Conservation (phyloP, 352 stramenopile species). For the Pythium biforme region DNA sequence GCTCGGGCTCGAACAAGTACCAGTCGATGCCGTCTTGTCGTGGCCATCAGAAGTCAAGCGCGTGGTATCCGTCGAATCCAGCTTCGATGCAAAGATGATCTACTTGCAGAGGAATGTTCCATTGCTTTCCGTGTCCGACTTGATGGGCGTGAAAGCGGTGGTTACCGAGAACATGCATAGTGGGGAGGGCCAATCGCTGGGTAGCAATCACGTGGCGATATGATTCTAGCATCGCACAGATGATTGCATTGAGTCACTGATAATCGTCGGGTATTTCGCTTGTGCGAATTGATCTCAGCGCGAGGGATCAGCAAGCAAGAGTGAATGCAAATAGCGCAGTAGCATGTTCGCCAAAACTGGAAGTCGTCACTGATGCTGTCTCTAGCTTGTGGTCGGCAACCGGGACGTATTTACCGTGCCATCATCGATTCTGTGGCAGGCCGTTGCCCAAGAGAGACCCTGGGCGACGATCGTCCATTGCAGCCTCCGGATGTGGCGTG, state of each 20-base stretch:
- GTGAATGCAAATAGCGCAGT: too few species aligned
- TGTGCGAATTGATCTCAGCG: too few species aligned
- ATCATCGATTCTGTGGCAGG: too few species aligned
- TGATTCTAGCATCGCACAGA: background rate
- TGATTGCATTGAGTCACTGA: too few species aligned
- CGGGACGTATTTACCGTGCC: too few species aligned
- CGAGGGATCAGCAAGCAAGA: too few species aligned
- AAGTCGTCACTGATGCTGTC: too few species aligned
- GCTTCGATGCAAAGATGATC: background rate
- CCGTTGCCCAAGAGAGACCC: too few species aligned
- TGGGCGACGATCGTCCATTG: too few species aligned
- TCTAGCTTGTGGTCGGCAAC: too few species aligned
- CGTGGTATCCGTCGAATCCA: background rate
- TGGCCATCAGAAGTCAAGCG: background rate
- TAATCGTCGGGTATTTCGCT: too few species aligned
- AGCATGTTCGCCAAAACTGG: too few species aligned
- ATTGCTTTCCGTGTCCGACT: background rate
- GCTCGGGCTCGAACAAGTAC: slow-evolving; percentile 5
- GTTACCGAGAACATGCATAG: background rate
- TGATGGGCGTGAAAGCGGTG: background rate
- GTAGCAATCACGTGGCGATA: background rate
- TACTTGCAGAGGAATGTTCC: background rate
- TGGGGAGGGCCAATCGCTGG: background rate
- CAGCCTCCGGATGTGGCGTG: background rate
- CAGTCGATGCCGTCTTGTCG: background rate